phyloP scores from a whole-genome alignment of 257 asterid genomes.

The Sherardia arvensis region DNA sequence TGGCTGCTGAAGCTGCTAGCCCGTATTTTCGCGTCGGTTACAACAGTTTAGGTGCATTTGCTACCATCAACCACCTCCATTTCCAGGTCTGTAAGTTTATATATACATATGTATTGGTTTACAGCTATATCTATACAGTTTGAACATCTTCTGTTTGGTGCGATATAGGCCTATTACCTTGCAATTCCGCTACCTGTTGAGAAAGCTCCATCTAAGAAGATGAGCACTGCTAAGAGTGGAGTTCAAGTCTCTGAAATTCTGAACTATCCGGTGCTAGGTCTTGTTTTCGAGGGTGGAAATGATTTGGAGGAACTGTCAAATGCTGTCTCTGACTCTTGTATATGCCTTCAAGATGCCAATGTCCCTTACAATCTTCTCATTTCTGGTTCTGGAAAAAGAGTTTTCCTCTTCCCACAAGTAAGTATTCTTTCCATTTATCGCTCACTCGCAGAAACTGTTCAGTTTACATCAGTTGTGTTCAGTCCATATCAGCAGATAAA shows the following conservation, averaged over 20 bases:
- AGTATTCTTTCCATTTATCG: too few relatives aligned
- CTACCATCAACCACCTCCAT: slow-evolving; percentile 94
- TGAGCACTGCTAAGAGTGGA: slow-evolving; percentile 35
- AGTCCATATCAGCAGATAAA: too few relatives aligned
- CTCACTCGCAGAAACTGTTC: too few relatives aligned
- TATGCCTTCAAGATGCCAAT: slow-evolving; percentile 80
- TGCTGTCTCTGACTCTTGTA: slow-evolving; percentile 57
- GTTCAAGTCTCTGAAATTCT: slow-evolving; percentile 57
- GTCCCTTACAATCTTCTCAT: slow-evolving; percentile 77
- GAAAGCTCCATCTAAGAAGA: slow-evolving; percentile 33
- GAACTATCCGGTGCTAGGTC: slow-evolving; percentile 78
- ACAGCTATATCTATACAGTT: too few relatives aligned
- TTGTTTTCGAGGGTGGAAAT: slow-evolving; percentile 67
- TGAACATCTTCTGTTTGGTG: background rate
- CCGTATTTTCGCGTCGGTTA: slow-evolving; percentile 92
- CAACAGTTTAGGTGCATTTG: slow-evolving; percentile 97
- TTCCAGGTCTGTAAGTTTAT: slow-evolving; percentile 46
- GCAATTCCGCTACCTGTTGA: slow-evolving; percentile 27
- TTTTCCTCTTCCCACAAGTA: slow-evolving; percentile 95
- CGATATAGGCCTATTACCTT: slow-evolving; percentile 28
- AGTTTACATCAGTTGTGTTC: too few relatives aligned
- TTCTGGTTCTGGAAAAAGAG: slow-evolving; percentile 65
- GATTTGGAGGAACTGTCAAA: slow-evolving; percentile 52
- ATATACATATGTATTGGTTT: too few relatives aligned
- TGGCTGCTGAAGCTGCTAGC: slow-evolving; percentile 79